Evolutionary conservation across 148 eudicot genomes (phyloP).

Genomic region (Chenopodium quinoa): DNA sequence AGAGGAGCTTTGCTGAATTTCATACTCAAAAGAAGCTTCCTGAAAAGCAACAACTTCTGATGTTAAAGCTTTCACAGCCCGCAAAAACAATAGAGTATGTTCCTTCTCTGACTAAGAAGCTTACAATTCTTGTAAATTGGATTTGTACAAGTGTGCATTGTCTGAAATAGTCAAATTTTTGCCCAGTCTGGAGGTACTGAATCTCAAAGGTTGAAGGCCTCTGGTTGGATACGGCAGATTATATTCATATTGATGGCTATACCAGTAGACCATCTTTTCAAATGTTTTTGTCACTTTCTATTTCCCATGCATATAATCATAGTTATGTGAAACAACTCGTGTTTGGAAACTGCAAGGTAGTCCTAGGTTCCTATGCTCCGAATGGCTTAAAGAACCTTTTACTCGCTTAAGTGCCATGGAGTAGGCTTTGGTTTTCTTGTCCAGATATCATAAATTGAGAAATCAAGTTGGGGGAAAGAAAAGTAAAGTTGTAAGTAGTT

Average conservation of each 20-base stretch:
- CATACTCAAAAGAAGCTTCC: constrained; percentile 98
- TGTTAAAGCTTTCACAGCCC: constrained; percentile 93
- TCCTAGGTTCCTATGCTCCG: not conserved
- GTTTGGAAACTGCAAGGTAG: constrained; percentile 5
- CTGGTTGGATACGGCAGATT: not conserved
- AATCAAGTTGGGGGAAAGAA: not conserved
- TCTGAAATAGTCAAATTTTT: too few species aligned
- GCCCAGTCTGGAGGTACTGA: not conserved
- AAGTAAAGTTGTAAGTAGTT: not conserved
- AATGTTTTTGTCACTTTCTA: not conserved
- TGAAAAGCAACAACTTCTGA: constrained; percentile 75
- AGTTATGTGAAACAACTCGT: not conserved
- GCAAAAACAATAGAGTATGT: constrained; percentile 77
- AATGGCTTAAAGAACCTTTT: not conserved
- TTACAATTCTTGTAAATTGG: not conserved
- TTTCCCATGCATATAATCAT: not conserved
- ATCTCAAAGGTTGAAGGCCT: not conserved
- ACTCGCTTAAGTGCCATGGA: not conserved
- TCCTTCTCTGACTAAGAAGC: constrained; percentile 5
- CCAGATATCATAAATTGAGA: not conserved
- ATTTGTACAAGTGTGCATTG: not conserved
- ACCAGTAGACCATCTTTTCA: not conserved
- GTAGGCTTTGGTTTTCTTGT: not conserved
- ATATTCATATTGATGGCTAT: not conserved
- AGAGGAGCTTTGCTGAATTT: constrained; percentile 99